Evolutionary conservation across 78 protist species (phyloP).

Genomic region (Protostelium mycophagum): DNA sequence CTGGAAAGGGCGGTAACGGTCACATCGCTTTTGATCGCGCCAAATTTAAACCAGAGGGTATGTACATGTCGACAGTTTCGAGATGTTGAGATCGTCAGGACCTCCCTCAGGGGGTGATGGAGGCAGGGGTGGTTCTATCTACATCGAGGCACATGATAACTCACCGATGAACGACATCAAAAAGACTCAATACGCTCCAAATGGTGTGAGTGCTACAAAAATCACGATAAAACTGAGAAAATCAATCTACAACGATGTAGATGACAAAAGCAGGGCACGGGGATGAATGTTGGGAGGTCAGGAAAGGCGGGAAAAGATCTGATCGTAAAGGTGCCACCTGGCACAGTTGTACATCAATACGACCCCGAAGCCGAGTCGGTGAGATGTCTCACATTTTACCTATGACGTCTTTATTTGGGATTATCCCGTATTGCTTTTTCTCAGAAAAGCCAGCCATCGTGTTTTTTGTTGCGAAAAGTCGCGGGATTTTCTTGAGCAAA

Average conservation of each 20-base stretch:
- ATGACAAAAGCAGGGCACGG: not conserved
- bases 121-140: not conserved
- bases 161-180: not conserved
- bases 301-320: not conserved
- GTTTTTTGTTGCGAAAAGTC: too few species aligned
- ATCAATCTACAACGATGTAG: not conserved
- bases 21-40: not conserved
- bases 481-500: too few species aligned
- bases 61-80: not conserved
- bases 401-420: too few species aligned
- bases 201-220: not conserved
- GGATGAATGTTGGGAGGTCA: not conserved
- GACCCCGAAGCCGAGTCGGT: not conserved
- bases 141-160: not conserved
- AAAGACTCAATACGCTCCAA: not conserved
- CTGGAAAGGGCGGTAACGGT: not conserved
- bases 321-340: conserved; percentile 35
- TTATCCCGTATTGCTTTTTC: too few species aligned
- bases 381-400: too few species aligned
- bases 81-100: not conserved
- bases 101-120: not conserved
- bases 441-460: too few species aligned
- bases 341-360: conserved; percentile 19
- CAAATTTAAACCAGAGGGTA: not conserved
- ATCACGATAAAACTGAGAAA: too few species aligned